phyloP scores from a whole-genome alignment of 306 rosid species.

The Carpinus fangiana region DNA sequence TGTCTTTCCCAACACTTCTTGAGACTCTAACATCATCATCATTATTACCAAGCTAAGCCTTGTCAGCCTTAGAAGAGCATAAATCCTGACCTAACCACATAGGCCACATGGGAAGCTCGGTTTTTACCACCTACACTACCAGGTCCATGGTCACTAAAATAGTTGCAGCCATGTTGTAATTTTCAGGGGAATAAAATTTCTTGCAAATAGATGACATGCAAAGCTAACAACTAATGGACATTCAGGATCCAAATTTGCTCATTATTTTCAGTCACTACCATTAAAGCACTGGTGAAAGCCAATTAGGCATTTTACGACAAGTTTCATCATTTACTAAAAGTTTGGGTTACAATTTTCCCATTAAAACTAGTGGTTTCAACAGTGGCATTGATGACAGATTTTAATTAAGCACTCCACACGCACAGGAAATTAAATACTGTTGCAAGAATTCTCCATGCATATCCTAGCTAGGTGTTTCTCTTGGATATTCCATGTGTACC shows the following conservation, averaged over 20 bases:
- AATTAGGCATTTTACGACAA: too few species aligned
- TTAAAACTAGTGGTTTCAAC: background rate
- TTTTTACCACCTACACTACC: background rate
- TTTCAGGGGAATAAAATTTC: background rate
- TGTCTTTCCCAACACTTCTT: background rate
- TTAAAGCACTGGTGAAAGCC: too few species aligned
- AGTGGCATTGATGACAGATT: background rate
- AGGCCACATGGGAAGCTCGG: background rate
- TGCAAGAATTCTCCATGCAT: conserved; percentile 24
- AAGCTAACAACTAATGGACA: background rate
- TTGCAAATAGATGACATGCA: background rate
- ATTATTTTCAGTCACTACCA: too few species aligned
- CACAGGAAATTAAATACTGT: conserved; percentile 6
- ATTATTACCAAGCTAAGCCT: background rate
- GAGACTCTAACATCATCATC: background rate
- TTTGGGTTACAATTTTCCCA: background rate
- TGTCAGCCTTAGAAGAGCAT: background rate
- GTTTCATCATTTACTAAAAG: background rate
- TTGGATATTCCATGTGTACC: too few species aligned
- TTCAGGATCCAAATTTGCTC: too few species aligned
- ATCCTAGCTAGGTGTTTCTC: conserved; percentile 33
- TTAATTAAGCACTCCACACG: background rate
- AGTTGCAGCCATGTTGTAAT: background rate
- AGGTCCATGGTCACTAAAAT: background rate
- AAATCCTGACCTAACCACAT: background rate